A percentile compares a stretch with the other conserved stretches of the same genome.
phyloP scores from a whole-genome alignment of 441 rosid genomes.

The Croton setiger region DNA sequence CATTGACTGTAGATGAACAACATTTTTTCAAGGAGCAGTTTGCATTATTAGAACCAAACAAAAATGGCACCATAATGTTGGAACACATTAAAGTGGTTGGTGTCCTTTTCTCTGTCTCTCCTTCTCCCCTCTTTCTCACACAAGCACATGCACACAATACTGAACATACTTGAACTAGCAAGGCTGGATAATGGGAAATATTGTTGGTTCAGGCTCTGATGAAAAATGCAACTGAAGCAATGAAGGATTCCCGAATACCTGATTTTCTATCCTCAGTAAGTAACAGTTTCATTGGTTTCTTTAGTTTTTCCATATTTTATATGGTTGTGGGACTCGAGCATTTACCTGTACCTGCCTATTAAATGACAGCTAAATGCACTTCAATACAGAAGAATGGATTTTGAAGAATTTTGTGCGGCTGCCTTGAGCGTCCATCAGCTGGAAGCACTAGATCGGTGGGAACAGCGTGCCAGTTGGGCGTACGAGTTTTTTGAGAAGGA shows the following conservation, averaged over 20 bases:
- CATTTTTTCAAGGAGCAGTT: slow-evolving; percentile 69
- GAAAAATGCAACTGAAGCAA: slow-evolving; percentile 80
- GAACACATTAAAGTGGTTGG: slow-evolving; percentile 66
- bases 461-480: slow-evolving; percentile 66
- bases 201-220: slow-evolving; percentile 59
- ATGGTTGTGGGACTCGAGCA: slow-evolving; percentile 14
- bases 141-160: too few relatives aligned
- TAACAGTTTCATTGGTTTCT: slow-evolving; percentile 6
- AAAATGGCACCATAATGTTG: slow-evolving; percentile 53
- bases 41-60: slow-evolving; percentile 63
- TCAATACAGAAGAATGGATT: slow-evolving; percentile 83
- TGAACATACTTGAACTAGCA: neutral
- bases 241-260: slow-evolving; percentile 77
- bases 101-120: neutral
- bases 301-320: slow-evolving; percentile 15
- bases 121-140: slow-evolving; percentile 9
- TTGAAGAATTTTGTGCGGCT: slow-evolving; percentile 97
- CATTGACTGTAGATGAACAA: slow-evolving; percentile 59
- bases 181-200: slow-evolving; percentile 3
- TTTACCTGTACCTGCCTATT: slow-evolving; percentile 9
- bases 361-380: slow-evolving; percentile 66
- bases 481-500: slow-evolving; percentile 80
- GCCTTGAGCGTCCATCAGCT: slow-evolving; percentile 83
- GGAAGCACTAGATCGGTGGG: slow-evolving; percentile 85
- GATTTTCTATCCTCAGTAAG: slow-evolving; percentile 71